Percentiles rank a stretch among this genome's conserved stretches.
phyloP scores from a whole-genome alignment of 768 basidiomycete species.

The Auriscalpium orientale region DNA sequence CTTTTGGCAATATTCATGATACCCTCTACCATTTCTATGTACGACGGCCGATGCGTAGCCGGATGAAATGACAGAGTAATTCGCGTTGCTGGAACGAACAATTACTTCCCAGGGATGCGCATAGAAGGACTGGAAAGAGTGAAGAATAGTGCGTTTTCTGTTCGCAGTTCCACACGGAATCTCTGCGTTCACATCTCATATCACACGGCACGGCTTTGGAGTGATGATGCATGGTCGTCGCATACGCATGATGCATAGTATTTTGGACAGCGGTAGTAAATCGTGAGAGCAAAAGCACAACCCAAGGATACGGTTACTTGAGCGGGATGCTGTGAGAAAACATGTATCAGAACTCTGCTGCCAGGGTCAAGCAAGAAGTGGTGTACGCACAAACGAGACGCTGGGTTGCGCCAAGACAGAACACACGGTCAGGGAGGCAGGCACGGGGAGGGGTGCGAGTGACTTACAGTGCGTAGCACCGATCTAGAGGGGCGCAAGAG shows the following conservation, averaged over 20 bases:
- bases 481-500: slow-evolving; percentile 39
- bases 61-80: slow-evolving; percentile 14
- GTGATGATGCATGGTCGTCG: background rate
- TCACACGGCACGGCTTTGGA: too few relatives aligned
- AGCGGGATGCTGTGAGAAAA: slow-evolving; percentile 67
- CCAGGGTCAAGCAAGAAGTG: background rate
- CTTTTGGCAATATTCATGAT: slow-evolving; percentile 14
- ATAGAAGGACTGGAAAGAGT: too few relatives aligned
- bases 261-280: slow-evolving; percentile 24
- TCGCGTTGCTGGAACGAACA: slow-evolving; percentile 3
- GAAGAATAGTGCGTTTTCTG: too few relatives aligned
- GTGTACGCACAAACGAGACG: slow-evolving; percentile 66
- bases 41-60: slow-evolving; percentile 12
- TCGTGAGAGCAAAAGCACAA: slow-evolving; percentile 21
- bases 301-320: slow-evolving; percentile 57
- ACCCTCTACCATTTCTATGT: slow-evolving; percentile 14
- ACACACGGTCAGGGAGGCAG: slow-evolving; percentile 2
- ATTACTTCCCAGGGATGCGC: too few relatives aligned
- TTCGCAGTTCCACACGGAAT: too few relatives aligned
- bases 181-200: too few relatives aligned
- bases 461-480: slow-evolving; percentile 85
- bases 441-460: background rate
- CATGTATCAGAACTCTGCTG: slow-evolving; percentile 8
- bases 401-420: slow-evolving; percentile 26
- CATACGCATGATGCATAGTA: slow-evolving; percentile 31